A percentile compares a stretch with the other conserved stretches of the same genome.
Evolutionary conservation across 345 rosid species (phyloP).

Genomic region (Citrus medica): DNA sequence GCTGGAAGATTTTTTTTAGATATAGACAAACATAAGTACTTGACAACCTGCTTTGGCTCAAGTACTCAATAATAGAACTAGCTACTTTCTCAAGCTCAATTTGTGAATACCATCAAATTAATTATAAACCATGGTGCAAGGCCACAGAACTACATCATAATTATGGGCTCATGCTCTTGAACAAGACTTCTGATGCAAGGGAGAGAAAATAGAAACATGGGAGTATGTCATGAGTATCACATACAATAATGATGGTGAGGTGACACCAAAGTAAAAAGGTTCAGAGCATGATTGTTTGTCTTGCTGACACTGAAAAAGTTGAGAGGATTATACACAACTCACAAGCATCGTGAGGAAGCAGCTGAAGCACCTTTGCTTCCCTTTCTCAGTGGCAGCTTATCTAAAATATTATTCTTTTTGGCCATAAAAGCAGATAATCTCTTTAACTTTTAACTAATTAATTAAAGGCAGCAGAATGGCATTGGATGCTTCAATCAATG

Average conservation of each 20-base stretch:
- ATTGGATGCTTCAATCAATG: conserved; percentile 17
- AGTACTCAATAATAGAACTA: not conserved
- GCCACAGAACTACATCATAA: not conserved
- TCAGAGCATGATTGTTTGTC: conserved; percentile 13
- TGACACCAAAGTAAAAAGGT: conserved; percentile 10
- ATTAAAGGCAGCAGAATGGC: not conserved
- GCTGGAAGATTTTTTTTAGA: not conserved
- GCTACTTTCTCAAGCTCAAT: not conserved
- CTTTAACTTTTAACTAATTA: not conserved
- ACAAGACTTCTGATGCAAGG: conserved; percentile 10
- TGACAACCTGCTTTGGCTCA: not conserved
- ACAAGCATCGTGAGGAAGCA: not conserved
- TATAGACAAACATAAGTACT: not conserved
- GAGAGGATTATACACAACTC: not conserved
- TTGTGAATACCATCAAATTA: not conserved
- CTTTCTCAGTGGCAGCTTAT: not conserved
- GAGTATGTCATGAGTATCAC: not conserved
- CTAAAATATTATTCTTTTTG: not conserved
- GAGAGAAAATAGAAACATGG: not conserved
- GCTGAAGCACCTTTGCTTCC: not conserved
- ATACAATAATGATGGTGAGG: conserved; percentile 1
- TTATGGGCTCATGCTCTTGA: not conserved
- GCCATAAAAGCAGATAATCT: not conserved
- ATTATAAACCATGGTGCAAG: conserved; percentile 6
- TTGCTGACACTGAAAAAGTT: conserved; percentile 11